Conservation (phyloP, 495 filamentous ascomycete genomes). For the Cercophora sp. region DNA sequence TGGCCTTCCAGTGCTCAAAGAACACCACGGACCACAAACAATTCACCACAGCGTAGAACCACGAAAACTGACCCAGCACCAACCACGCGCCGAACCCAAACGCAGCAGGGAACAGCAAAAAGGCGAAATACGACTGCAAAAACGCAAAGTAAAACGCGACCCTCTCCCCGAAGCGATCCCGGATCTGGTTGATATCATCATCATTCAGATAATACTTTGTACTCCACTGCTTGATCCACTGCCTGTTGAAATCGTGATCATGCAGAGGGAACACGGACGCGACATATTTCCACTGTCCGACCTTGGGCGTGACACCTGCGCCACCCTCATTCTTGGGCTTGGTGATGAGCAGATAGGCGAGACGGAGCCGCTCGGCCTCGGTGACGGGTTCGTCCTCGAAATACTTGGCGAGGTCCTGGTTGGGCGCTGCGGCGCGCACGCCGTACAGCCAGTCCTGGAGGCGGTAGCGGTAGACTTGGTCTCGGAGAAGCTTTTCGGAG, state of each 20-base stretch:
- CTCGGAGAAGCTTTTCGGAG: conserved; percentile 57
- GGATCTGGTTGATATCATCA: conserved; percentile 76
- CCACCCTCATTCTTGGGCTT: conserved; percentile 76
- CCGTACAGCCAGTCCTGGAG: conserved; percentile 96
- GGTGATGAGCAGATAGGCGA: conserved; percentile 84
- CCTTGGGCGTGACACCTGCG: conserved; percentile 79
- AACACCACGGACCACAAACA: conserved; percentile 86
- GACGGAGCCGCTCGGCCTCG: conserved; percentile 82
- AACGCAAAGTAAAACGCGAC: conserved; percentile 98
- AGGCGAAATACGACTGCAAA: conserved; percentile 85
- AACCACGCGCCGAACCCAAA: conserved; percentile 82
- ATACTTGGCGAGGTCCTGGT: conserved; percentile 62
- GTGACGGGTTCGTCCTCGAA: conserved; percentile 66
- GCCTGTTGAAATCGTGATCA: conserved; percentile 79
- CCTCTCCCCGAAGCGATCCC: conserved; percentile 87
- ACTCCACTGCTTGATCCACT: conserved; percentile 88
- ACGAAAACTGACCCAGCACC: conserved; percentile 77
- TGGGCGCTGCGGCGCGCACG: conserved; percentile 73
- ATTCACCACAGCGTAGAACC: conserved; percentile 76
- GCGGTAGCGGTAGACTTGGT: conserved; percentile 65
- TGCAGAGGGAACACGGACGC: conserved; percentile 84
- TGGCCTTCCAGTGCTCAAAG: conserved; percentile 94
- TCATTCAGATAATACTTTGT: conserved; percentile 72
- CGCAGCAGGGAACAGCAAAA: conserved; percentile 76
- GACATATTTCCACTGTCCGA: conserved; percentile 82